Conservation (phyloP, 1,284 basidiomycete genomes). For the Peniophora sp. region DNA sequence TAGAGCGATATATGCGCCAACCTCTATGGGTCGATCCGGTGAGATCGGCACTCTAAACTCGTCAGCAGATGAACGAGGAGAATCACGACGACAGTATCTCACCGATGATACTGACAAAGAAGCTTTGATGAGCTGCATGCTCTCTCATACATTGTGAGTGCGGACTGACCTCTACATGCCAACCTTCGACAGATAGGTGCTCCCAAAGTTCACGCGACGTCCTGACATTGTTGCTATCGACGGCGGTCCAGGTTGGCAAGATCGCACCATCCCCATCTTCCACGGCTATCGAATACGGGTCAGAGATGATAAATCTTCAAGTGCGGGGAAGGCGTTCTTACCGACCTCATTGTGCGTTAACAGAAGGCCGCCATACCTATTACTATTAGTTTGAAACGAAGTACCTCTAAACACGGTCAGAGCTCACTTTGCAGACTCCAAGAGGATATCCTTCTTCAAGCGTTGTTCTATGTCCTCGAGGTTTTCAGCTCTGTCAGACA, state of each 20-base stretch:
- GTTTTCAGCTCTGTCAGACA: constrained; percentile 92
- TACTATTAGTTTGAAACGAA: constrained; percentile 4
- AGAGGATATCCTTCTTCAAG: constrained; percentile 89
- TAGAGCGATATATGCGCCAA: constrained; percentile 15
- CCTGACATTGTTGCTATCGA: constrained; percentile 78
- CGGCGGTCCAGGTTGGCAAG: constrained; percentile 91
- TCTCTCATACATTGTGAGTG: constrained; percentile 2
- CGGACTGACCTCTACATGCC: constrained; percentile 75
- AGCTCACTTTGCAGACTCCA: constrained; percentile 69
- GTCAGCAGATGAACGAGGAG: constrained; percentile 1
- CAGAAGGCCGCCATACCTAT: constrained; percentile 82
- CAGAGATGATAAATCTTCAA: background rate
- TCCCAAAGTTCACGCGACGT: constrained; percentile 89
- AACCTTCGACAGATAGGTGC: constrained; percentile 73
- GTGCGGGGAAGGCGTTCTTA: no score
- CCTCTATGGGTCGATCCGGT: constrained; percentile 82
- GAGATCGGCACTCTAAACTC: constrained; percentile 81
- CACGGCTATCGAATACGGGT: constrained; percentile 33
- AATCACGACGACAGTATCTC: constrained; percentile 10
- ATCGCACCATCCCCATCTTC: constrained; percentile 76
- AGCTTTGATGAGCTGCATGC: constrained; percentile 1
- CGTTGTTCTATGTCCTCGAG: constrained; percentile 92
- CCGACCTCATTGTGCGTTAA: constrained; percentile 90
- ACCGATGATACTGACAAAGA: constrained; percentile 53
- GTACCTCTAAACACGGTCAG: no score